A percentile compares a stretch with the other conserved stretches of the same genome.
phyloP scores from a whole-genome alignment of 78 protist species.

The Protostelium mycophagum region DNA sequence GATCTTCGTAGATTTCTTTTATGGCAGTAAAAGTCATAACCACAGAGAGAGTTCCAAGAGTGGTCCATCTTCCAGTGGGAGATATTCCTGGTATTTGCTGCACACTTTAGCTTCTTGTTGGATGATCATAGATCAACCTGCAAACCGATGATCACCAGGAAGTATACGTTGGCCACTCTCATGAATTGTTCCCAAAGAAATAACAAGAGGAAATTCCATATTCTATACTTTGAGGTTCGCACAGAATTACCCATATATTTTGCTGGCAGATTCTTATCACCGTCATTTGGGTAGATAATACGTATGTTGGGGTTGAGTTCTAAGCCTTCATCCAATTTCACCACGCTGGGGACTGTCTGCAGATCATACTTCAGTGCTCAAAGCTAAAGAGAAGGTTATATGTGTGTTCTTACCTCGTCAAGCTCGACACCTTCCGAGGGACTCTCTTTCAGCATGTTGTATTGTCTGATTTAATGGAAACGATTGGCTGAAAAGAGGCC shows the following conservation, averaged over 20 bases:
- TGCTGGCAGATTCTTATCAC: constrained; percentile 10
- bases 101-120: neutral
- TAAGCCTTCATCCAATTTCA: too few species aligned
- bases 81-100: constrained; percentile 78
- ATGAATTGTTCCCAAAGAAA: constrained; percentile 42
- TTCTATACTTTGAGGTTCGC: constrained; percentile 44
- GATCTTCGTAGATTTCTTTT: constrained; percentile 80
- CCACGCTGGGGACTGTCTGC: too few species aligned
- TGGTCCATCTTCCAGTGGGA: constrained; percentile 76
- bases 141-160: constrained; percentile 63
- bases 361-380: too few species aligned
- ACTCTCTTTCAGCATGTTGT: too few species aligned
- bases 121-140: constrained; percentile 38
- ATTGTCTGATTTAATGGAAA: too few species aligned
- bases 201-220: constrained; percentile 37
- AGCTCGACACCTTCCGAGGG: too few species aligned
- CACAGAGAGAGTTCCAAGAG: constrained; percentile 69
- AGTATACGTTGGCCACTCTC: constrained; percentile 77
- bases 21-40: constrained; percentile 70
- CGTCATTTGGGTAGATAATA: constrained; percentile 13
- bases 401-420: too few species aligned
- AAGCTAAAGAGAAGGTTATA: too few species aligned
- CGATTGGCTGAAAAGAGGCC: too few species aligned
- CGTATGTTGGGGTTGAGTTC: too few species aligned
- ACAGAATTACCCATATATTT: constrained; percentile 42